Evolutionary conservation across 2,329 filamentous ascomycete genomes (phyloP).

Genomic region (Gremmenia infestans): DNA sequence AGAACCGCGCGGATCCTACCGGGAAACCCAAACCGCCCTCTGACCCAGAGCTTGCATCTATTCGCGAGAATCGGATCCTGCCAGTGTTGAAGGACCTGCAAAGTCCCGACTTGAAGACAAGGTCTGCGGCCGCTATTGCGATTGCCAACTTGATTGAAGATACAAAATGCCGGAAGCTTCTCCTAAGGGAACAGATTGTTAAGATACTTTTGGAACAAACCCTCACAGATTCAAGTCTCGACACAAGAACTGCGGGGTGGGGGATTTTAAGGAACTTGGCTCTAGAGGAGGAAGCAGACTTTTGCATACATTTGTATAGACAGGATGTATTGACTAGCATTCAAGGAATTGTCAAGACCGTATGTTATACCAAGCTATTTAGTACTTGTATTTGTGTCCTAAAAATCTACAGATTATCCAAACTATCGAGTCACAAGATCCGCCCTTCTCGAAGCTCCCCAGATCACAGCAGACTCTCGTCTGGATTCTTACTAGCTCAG

Average conservation of each 20-base stretch:
- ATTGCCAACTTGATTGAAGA: conserved; percentile 60
- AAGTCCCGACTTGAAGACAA: conserved; percentile 53
- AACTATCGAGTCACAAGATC: conserved; percentile 31
- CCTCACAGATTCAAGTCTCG: conserved; percentile 56
- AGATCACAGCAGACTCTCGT: conserved; percentile 50
- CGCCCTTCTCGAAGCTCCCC: conserved; percentile 42
- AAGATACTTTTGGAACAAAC: conserved; percentile 59
- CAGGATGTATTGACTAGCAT: conserved; percentile 57
- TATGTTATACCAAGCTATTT: conserved; percentile 32
- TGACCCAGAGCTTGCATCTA: conserved; percentile 58
- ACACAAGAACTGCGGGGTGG: conserved; percentile 64
- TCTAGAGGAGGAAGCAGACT: conserved; percentile 60
- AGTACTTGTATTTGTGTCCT: background rate
- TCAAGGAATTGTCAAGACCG: conserved; percentile 49
- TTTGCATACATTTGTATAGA: conserved; percentile 60
- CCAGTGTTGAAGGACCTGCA: conserved; percentile 58
- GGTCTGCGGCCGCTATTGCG: conserved; percentile 53
- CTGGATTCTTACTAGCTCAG: conserved; percentile 50
- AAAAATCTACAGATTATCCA: conserved; percentile 27
- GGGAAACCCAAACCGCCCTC: conserved; percentile 55
- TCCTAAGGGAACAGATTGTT: conserved; percentile 62
- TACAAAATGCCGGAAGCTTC: conserved; percentile 55
- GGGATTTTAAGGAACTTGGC: conserved; percentile 57
- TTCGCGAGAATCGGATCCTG: conserved; percentile 58
- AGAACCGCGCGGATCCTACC: conserved; percentile 50